Base-by-base conservation (phyloP, 345 rosid genomes). In the Eucalyptus urophylla region DNA sequence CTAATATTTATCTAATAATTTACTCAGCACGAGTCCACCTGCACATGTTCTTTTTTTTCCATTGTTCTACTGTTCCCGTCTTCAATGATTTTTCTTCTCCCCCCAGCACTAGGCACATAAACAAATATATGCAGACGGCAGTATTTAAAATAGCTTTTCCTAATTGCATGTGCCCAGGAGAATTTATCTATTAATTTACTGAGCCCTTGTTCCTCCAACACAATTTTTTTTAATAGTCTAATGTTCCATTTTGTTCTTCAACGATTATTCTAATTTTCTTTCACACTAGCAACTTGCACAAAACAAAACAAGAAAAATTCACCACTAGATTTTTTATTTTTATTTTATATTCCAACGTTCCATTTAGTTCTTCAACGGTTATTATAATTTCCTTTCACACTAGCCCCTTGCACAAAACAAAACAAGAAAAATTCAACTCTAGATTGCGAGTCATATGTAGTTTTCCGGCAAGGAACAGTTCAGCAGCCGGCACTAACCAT, bases 401-500 rank as follows among this genome's bases (percentile, higher is more conserved):
- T 19, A 37, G 45, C 47, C 10, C 4, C 45, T 72, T 2, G 83
- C 47, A 72, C 47, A 6, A 6, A 72, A 10, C 25, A 11, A 33
- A 37, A 14, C 33, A 53, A 53, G 56, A 65, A 10, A 37, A 72
- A 72, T 9, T 16, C 25, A 37, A 72, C 45, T 17, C 83, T 72
- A 37, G 45, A 1, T 37, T 37, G 83, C 1, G 14, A 72, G 27
- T 37, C 14, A 10, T 5, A 37, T 33, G 27, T 4, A 72, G 8
- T 37, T 72, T 22, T 21, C 27, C 3, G 3, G 45, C 27, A 19
- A 5, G 13, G 8, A 37, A 37, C 27, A 4, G 27, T 19, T 72
- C 5, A 17, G 2, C 24, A 33, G 25, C 2, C 11, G 4, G 4
- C 40, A 6, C 13, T 33, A 3, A 8, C 44, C 24, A 3, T 5